These are phyloP conservation scores for Earliella scabrosa DNA, from an alignment of 1,284 basidiomycete species.

Conservation along the genomic window DNA sequence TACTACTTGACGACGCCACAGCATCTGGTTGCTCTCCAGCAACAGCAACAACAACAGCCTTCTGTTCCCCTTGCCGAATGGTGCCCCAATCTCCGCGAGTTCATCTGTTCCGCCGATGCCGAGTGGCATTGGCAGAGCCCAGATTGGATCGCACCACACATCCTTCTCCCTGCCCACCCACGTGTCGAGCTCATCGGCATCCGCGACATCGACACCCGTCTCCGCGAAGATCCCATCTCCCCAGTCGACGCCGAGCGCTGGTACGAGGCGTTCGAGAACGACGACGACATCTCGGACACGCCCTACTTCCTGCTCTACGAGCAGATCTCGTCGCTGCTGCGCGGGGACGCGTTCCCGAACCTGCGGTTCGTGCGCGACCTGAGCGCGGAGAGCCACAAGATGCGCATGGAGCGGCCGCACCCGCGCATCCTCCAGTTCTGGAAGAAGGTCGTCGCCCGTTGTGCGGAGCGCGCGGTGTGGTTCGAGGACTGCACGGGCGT, in stretches of 20 bases:
- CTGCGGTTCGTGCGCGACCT: slow-evolving; percentile 68
- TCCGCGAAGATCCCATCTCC: slow-evolving; percentile 45
- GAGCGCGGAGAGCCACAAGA: slow-evolving; percentile 36
- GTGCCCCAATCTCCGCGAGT: slow-evolving; percentile 68
- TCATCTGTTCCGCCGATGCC: slow-evolving; percentile 74
- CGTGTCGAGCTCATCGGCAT: slow-evolving; percentile 69
- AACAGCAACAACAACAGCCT: slow-evolving; percentile 31
- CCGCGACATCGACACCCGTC: slow-evolving; percentile 67
- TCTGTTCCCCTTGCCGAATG: slow-evolving; percentile 57
- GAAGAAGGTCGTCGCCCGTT: slow-evolving; percentile 49
- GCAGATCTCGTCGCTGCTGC: slow-evolving; percentile 65
- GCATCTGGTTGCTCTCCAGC: slow-evolving; percentile 32
- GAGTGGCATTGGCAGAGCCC: slow-evolving; percentile 81
- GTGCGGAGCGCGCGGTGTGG: slow-evolving; percentile 53
- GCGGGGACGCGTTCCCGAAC: slow-evolving; percentile 61
- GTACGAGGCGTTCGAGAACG: slow-evolving; percentile 4
- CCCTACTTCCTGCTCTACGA: slow-evolving; percentile 68
- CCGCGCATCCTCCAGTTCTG: slow-evolving; percentile 52
- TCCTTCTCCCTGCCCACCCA: slow-evolving; percentile 66
- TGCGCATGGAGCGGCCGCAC: slow-evolving; percentile 35
- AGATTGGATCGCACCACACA: slow-evolving; percentile 80
- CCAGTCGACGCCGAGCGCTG: slow-evolving; percentile 24
- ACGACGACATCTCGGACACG: slow-evolving; percentile 33
- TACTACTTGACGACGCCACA: slow-evolving; percentile 57
- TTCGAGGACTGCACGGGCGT: slow-evolving; percentile 58